Base-by-base conservation (phyloP, 352 stramenopile genomes). In the Phytophthora crassamura region DNA sequence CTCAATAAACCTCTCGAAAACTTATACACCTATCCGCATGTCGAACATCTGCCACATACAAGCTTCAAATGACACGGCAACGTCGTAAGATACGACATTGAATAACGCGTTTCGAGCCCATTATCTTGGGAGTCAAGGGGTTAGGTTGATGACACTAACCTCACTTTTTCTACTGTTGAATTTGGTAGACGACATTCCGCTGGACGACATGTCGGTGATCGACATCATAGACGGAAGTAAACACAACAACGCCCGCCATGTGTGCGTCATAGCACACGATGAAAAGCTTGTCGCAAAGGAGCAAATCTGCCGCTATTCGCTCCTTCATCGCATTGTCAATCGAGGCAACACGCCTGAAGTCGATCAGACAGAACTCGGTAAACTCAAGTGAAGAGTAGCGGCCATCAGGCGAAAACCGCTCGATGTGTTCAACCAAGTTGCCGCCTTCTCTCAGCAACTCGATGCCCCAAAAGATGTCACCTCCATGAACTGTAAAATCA, bases 261-360 rank as follows among this genome's bases (percentile, higher is more conserved):
- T 14, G 35, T 52, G 35, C n/a, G 25, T 64, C 56, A 51, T 64
- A 57, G 36, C 56, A 64, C 38, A 64, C 56, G 30, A 64, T 30
- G 30, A 49, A 64, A 28, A 64, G 43, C 35, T 50, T 64, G n/a
- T 57, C 56, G 36, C 56, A 64, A 38, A 18, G 2, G 25, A 16
- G 35, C 46, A 64, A 43, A 41, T 64, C 30, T 51, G n/a, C 18
- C 16, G 45, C 36, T 50, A 64, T 57, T 42, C 33, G 22, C 41
- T 49, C 45, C 15, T 25, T 48, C 45, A 6, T 6, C 14, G 7
- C n/a, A 42, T 54, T 33, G 30, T 54, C 30, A 54, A 54, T 54
- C 11, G 47, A 54, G 42, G 47, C 47, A 54, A 54, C 32, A 54
- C 47, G 32, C 32, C 47, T n/a, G 33, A 59, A 59, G 11, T 59